These are phyloP conservation scores for Bullera alba DNA, from an alignment of 768 basidiomycete species.

Conservation along the genomic window DNA sequence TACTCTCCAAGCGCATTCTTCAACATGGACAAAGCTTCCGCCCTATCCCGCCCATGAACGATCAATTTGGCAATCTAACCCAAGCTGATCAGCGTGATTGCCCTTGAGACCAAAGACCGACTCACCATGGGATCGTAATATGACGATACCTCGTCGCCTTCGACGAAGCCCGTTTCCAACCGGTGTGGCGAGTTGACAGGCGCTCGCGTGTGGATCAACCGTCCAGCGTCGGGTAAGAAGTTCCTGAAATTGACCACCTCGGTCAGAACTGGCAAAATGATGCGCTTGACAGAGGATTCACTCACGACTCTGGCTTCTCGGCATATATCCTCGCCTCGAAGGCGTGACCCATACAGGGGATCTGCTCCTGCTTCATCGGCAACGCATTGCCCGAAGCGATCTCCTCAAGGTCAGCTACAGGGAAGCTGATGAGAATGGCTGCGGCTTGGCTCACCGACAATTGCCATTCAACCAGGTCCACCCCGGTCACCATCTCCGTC, in stretches of 20 bases:
- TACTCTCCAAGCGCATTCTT: conserved; percentile 78
- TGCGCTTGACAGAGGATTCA: background rate
- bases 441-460: conserved; percentile 55
- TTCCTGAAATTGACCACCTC: conserved; percentile 46
- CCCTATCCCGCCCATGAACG: conserved; percentile 74
- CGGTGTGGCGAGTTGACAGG: conserved; percentile 70
- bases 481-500: conserved; percentile 88
- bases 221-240: conserved; percentile 86
- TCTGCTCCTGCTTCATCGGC: conserved; percentile 65
- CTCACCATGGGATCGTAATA: conserved; percentile 42
- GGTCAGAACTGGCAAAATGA: background rate
- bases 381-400: conserved; percentile 83
- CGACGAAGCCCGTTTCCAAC: conserved; percentile 81
- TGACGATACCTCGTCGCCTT: conserved; percentile 48
- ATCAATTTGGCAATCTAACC: conserved; percentile 53
- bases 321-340: conserved; percentile 95
- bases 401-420: conserved; percentile 41
- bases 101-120: background rate
- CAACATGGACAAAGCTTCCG: conserved; percentile 73
- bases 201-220: conserved; percentile 70
- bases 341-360: conserved; percentile 83
- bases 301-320: conserved; percentile 78
- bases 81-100: background rate
- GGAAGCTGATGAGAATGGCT: background rate
- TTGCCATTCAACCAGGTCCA: conserved; percentile 94